Conservation (phyloP, 163 green algal species). For the Botryococcus braunii region DNA sequence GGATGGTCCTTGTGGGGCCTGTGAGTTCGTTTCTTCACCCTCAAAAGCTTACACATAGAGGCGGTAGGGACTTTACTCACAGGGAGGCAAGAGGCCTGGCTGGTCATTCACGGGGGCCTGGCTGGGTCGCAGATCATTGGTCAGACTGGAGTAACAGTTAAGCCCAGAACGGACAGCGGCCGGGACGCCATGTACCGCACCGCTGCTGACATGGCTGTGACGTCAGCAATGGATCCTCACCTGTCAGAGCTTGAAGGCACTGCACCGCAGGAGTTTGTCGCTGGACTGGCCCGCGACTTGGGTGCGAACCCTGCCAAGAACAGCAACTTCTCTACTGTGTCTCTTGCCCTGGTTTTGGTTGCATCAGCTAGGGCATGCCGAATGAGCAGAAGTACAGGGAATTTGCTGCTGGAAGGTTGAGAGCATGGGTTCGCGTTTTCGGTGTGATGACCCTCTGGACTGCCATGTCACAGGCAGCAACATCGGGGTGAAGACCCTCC, state of each 20-base stretch:
- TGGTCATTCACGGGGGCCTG: not conserved
- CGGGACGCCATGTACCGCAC: conserved; percentile 36
- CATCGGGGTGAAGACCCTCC: too few species aligned
- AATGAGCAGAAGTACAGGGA: too few species aligned
- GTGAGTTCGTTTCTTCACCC: not conserved
- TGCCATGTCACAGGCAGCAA: too few species aligned
- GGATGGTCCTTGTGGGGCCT: not conserved
- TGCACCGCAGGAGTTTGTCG: not conserved
- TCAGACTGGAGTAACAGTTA: conserved; percentile 20
- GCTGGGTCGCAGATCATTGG: conserved; percentile 5
- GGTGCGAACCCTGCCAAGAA: not conserved
- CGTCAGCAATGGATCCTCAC: conserved; percentile 9
- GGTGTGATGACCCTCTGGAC: too few species aligned
- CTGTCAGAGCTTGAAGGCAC: not conserved
- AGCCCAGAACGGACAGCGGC: conserved; percentile 24
- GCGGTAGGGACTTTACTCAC: not conserved
- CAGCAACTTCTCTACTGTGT: too few species aligned
- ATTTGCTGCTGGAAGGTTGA: too few species aligned
- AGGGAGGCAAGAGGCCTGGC: not conserved
- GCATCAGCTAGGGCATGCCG: too few species aligned
- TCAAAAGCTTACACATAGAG: not conserved
- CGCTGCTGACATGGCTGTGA: conserved; percentile 14
- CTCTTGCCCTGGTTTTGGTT: too few species aligned
- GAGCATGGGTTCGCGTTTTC: too few species aligned
- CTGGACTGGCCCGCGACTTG: conserved; percentile 6